Percentiles rank a stretch among this genome's conserved stretches.
These are phyloP conservation scores for Apodospora peruviana DNA, from an alignment of 495 filamentous ascomycete species.

Conservation along the genomic window DNA sequence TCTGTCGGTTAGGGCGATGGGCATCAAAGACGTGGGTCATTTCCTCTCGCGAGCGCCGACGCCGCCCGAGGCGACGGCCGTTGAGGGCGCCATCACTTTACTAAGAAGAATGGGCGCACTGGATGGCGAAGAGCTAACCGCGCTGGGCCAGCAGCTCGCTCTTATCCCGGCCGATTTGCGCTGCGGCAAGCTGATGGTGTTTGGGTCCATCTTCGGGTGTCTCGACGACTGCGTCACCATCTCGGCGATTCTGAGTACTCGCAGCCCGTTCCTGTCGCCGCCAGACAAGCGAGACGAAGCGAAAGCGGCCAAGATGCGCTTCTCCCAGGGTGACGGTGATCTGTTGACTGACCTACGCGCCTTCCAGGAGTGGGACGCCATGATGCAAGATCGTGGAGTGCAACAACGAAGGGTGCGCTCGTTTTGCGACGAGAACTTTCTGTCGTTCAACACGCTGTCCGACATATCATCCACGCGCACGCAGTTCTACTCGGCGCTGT, in stretches of 20 bases:
- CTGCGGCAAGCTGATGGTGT: constrained; percentile 92
- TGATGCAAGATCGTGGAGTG: constrained; percentile 44
- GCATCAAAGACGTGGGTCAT: constrained; percentile 66
- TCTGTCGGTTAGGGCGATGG: constrained; percentile 91
- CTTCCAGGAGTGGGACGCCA: constrained; percentile 71
- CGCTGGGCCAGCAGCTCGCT: constrained; percentile 81
- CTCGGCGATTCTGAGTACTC: constrained; percentile 78
- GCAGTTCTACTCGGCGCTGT: constrained; percentile 80
- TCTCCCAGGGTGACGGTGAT: constrained; percentile 76
- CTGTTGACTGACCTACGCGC: constrained; percentile 80
- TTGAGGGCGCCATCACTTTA: constrained; percentile 74
- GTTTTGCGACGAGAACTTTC: constrained; percentile 85
- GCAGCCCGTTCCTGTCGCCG: constrained; percentile 78
- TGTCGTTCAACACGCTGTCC: constrained; percentile 73
- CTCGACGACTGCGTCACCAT: constrained; percentile 86
- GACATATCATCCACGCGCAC: constrained; percentile 82
- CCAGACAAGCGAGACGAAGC: constrained; percentile 75
- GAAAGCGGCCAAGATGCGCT: constrained; percentile 67
- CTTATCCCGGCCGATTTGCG: constrained; percentile 94
- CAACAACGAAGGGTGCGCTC: constrained; percentile 58
- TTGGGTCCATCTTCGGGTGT: constrained; percentile 88
- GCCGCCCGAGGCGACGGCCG: constrained; percentile 75
- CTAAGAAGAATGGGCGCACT: constrained; percentile 83
- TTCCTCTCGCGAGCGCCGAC: constrained; percentile 87
- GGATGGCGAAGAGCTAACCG: constrained; percentile 77